Evolutionary conservation across 2,329 filamentous ascomycete species (phyloP), one percentile per base, ranked within the genome.

Genomic region (Sarocladiaceae sp.): DNA sequence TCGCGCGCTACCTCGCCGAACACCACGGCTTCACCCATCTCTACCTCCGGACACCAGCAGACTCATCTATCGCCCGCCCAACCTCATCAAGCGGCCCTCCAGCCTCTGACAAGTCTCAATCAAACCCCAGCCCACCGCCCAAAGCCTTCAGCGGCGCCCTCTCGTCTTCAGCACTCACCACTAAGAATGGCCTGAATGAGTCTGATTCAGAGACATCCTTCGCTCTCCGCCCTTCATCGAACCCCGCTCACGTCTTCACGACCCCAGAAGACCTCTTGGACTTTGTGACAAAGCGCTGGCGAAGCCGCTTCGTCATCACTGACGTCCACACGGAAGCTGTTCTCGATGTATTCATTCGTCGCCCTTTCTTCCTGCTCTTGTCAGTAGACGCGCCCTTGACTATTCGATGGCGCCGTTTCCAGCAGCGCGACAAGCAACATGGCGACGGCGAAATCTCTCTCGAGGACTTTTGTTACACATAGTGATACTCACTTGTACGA

Each of bases 301-400:
- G 80, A 57, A 80, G 86, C 53, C 83, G 85, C 52, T 99, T 88
- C 80, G 90, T 97, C 15, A 94, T 86, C 2, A 94, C 88, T 3
- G 87, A 94, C 64, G 84, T 97, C 56, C 82, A 84, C 72, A 83
- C 85, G 59, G 87, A 91, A 59, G 67, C 69, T 2, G 80, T 86
- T 7, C 79, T 96, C 4, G 89, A 97, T 60, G 78, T 84, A 22
- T 83, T 97, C 49, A 73, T 85, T 54, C 79, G 86, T 18, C 82
- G 94, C 7, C 94, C 94, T 1, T 97, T 96, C 74, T 97, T 97
- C 75, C 79, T 99, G 48, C 82, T 97, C 29, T 76, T 99, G 63
- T 93, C 90, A 66, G 84, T 97, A 46, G 93, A 97, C 68, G 93
- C 92, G 4, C 94, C 94, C 2, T 78, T 97, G 42, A 87, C 82